Conservation (phyloP, 208 protist species). For the Wallacemonas rigidus region DNA sequence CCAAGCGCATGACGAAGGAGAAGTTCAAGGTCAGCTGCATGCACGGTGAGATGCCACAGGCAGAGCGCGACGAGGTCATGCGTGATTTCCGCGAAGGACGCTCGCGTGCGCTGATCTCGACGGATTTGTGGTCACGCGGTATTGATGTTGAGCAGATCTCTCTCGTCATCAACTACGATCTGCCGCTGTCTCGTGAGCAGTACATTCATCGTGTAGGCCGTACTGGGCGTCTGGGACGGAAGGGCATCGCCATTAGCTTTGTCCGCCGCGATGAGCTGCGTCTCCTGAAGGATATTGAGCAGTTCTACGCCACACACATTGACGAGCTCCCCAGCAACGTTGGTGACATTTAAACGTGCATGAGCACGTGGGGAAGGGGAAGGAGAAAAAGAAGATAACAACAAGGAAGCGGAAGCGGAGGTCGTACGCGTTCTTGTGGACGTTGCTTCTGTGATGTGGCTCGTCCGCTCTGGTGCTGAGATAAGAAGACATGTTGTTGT, state of each 20-base stretch:
- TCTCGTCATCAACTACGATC: conserved; percentile 99
- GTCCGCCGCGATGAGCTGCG: conserved; percentile 94
- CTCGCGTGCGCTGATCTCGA: conserved; percentile 98
- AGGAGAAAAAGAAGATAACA: too few relatives aligned
- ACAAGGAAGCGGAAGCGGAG: too few relatives aligned
- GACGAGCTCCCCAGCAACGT: conserved; percentile 94
- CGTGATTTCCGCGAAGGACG: conserved; percentile 96
- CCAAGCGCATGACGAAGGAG: conserved; percentile 94
- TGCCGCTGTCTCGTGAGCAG: conserved; percentile 93
- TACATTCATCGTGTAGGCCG: conserved; percentile 97
- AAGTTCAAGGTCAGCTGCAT: conserved; percentile 97
- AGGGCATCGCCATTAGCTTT: conserved; percentile 99
- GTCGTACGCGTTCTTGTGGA: too few relatives aligned
- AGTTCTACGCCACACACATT: conserved; percentile 97
- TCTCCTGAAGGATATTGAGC: conserved; percentile 95
- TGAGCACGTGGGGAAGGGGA: too few relatives aligned
- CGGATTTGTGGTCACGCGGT: conserved; percentile 96
- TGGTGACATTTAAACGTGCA: conserved; percentile 47
- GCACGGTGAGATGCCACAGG: conserved; percentile 98
- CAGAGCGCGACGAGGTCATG: conserved; percentile 98
- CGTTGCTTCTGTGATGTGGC: too few relatives aligned
- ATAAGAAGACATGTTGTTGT: neutral
- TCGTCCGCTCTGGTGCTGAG: too few relatives aligned
- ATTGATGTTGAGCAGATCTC: conserved; percentile 98
- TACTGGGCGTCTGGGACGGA: conserved; percentile 97